Conservation (phyloP, 768 basidiomycete genomes). For the Hemileccinum impolitum region DNA sequence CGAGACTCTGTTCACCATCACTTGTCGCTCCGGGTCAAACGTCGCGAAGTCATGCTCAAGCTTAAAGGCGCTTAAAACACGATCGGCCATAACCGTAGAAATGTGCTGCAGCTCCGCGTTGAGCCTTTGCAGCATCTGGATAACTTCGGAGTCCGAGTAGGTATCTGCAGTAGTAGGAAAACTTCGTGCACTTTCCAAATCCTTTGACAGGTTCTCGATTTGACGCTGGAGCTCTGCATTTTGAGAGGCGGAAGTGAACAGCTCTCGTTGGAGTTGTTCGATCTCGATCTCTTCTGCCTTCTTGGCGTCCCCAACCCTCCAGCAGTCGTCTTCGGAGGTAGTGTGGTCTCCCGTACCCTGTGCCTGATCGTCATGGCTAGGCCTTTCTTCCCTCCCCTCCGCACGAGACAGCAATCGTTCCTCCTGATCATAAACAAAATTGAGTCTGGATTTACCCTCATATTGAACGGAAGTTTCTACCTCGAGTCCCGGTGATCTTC, state of each 20-base stretch:
- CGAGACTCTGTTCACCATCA: not conserved
- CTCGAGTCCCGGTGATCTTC: not conserved
- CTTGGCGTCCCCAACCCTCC: not conserved
- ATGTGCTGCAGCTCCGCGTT: conserved; percentile 9
- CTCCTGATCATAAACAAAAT: not conserved
- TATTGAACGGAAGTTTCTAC: not conserved
- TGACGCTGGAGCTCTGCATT: not conserved
- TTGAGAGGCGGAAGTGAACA: not conserved
- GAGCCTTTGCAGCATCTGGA: conserved; percentile 2
- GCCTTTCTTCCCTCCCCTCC: not conserved
- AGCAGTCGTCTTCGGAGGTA: not conserved
- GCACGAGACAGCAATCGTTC: not conserved
- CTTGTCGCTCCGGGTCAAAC: too few relatives aligned
- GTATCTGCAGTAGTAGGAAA: conserved; percentile 5
- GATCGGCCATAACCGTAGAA: conserved; percentile 7
- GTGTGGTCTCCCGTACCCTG: not conserved
- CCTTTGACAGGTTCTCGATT: not conserved
- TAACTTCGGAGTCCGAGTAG: conserved; percentile 10
- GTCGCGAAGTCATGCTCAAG: not conserved
- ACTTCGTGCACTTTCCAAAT: not conserved
- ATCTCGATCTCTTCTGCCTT: not conserved
- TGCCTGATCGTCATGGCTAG: not conserved
- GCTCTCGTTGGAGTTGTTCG: not conserved
- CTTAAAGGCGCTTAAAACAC: not conserved
- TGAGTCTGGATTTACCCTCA: not conserved